Evolutionary conservation across 2,329 filamentous ascomycete genomes (phyloP).

Genomic region (Acephala macrosclerotiorum): DNA sequence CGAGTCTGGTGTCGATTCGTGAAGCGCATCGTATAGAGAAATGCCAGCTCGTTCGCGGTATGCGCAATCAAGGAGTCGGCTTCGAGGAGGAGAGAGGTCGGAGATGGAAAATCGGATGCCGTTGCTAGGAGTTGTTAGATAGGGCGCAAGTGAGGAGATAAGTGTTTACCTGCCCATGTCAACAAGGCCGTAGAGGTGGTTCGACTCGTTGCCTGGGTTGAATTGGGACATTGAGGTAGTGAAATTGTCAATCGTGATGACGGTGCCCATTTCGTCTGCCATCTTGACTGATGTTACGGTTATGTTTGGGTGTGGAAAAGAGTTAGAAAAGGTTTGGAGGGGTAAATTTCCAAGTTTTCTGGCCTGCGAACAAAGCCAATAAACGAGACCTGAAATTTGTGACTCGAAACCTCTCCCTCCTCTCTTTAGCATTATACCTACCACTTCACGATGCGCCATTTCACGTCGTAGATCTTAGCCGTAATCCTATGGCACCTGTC

Average conservation of each 20-base stretch:
- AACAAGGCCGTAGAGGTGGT: slow-evolving; percentile 43
- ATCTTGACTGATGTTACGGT: slow-evolving; percentile 16
- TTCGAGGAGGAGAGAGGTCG: slow-evolving; percentile 73
- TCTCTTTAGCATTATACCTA: no score
- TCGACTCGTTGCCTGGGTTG: slow-evolving; percentile 22
- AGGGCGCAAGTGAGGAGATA: neutral
- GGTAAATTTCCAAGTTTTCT: neutral
- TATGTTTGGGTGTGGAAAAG: neutral
- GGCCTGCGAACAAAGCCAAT: neutral
- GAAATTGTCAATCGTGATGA: slow-evolving; percentile 44
- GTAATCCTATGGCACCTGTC: no score
- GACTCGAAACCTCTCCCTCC: no score
- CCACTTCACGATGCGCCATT: no score
- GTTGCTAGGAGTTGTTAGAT: slow-evolving; percentile 65
- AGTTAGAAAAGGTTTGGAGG: neutral
- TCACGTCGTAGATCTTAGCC: no score
- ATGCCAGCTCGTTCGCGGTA: slow-evolving; percentile 82
- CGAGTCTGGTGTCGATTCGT: slow-evolving; percentile 51
- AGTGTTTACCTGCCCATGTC: slow-evolving; percentile 46
- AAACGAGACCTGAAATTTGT: no score
- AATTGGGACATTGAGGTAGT: slow-evolving; percentile 37
- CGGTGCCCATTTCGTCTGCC: slow-evolving; percentile 31
- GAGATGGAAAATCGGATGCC: slow-evolving; percentile 93
- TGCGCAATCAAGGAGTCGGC: slow-evolving; percentile 77
- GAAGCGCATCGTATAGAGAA: slow-evolving; percentile 85